Conservation (phyloP, 1,139 yeast genomes). For the Sugiyamaella novakii region DNA sequence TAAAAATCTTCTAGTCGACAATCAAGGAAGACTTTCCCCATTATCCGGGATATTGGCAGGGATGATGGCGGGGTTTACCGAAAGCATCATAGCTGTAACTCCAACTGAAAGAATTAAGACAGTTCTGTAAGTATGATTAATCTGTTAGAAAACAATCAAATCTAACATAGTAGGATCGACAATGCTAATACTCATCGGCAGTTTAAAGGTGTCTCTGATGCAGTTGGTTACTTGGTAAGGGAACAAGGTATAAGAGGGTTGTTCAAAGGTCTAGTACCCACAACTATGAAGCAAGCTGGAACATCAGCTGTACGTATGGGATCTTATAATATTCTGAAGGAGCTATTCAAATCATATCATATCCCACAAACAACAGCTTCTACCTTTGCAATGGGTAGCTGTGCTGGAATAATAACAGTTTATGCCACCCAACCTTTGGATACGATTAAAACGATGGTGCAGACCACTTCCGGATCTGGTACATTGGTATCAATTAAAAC, state of each 20-base stretch:
- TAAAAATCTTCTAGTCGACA: conserved; percentile 13
- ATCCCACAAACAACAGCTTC: conserved; percentile 1
- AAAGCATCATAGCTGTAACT: conserved; percentile 19
- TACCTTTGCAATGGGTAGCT: conserved; percentile 8
- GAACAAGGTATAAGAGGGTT: conserved; percentile 7
- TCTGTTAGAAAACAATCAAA: background rate
- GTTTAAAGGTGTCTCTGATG: conserved; percentile 6
- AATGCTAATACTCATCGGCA: conserved; percentile 5
- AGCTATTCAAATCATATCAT: background rate
- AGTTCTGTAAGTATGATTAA: conserved; percentile 11
- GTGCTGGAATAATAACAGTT: conserved; percentile 12
- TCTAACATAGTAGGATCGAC: conserved; percentile 16
- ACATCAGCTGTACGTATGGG: conserved; percentile 13
- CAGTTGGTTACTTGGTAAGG: background rate
- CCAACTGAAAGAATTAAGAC: conserved; percentile 21
- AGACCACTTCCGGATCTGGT: conserved; percentile 4
- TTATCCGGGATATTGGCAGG: conserved; percentile 18
- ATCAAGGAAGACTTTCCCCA: conserved; percentile 9
- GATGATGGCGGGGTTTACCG: conserved; percentile 18
- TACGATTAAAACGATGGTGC: conserved; percentile 12
- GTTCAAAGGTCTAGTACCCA: conserved; percentile 6
- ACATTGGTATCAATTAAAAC: background rate
- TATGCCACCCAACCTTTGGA: conserved; percentile 15
- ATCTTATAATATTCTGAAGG: conserved; percentile 6
- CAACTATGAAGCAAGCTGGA: conserved; percentile 6